Evolutionary conservation across 2,329 filamentous ascomycete genomes (phyloP).

Genomic region (Hypoxylon sp.): DNA sequence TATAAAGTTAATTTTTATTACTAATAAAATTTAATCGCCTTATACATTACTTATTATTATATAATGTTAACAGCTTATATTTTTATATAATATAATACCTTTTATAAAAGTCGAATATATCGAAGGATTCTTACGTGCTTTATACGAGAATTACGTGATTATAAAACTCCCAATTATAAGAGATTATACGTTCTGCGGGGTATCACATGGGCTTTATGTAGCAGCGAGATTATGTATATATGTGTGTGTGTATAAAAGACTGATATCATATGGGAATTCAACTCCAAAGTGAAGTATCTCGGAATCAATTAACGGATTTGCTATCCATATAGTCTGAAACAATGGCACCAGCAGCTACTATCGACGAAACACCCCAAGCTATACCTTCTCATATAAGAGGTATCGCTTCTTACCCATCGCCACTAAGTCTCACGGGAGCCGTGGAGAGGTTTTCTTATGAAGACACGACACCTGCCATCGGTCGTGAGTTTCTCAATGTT

Average conservation of each 20-base stretch:
- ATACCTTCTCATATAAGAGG: slow-evolving; percentile 24
- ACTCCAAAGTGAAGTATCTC: background rate
- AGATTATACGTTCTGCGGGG: slow-evolving; percentile 5
- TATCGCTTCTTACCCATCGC: slow-evolving; percentile 36
- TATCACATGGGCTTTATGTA: background rate
- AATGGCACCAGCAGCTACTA: slow-evolving; percentile 25
- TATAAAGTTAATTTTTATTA: too few species aligned
- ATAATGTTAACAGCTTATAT: too few species aligned
- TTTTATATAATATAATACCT: too few species aligned
- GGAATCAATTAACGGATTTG: background rate
- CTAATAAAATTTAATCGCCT: too few species aligned
- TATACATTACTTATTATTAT: too few species aligned
- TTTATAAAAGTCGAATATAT: too few species aligned
- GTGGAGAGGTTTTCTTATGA: slow-evolving; percentile 62
- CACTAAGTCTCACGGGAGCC: slow-evolving; percentile 56
- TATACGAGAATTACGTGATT: slow-evolving; percentile 6
- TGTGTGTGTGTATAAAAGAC: background rate
- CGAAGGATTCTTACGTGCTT: slow-evolving; percentile 5
- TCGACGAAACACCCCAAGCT: slow-evolving; percentile 9
- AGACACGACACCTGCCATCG: slow-evolving; percentile 69
- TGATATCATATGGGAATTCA: background rate
- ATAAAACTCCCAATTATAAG: background rate
- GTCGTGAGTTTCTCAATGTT: slow-evolving; percentile 66
- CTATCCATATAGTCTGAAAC: background rate
- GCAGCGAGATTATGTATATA: background rate